phyloP scores from a whole-genome alignment of 805 yeast species.

The Metschnikowia lachancei region DNA sequence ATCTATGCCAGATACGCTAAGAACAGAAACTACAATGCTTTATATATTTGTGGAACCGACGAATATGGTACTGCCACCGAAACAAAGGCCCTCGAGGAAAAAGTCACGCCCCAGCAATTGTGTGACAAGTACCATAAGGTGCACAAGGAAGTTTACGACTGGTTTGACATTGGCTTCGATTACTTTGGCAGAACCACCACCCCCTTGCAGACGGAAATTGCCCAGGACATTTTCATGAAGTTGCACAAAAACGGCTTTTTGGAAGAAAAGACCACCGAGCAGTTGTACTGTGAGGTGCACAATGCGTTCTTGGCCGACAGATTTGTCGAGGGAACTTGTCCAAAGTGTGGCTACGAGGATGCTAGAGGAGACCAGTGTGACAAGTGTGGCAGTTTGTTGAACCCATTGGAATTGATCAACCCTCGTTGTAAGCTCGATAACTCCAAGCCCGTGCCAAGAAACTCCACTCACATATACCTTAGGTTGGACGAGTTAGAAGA shows the following conservation, averaged over 20 bases:
- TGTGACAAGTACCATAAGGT: conserved; percentile 88
- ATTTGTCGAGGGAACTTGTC: conserved; percentile 96
- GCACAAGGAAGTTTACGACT: conserved; percentile 87
- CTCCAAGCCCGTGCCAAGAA: conserved; percentile 73
- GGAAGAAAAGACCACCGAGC: conserved; percentile 85
- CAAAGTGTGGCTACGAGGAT: conserved; percentile 90
- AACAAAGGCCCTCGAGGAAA: conserved; percentile 94
- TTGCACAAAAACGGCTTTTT: conserved; percentile 72
- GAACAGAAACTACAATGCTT: conserved; percentile 80
- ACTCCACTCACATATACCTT: conserved; percentile 83
- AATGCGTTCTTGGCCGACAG: conserved; percentile 92
- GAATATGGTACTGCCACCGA: conserved; percentile 99
- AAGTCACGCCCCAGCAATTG: conserved; percentile 79
- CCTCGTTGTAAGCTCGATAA: conserved; percentile 95
- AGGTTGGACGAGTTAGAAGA: conserved; percentile 82
- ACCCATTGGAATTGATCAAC: conserved; percentile 88
- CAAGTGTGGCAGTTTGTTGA: conserved; percentile 83
- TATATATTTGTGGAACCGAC: conserved; percentile 94
- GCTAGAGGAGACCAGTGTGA: conserved; percentile 99
- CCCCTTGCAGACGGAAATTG: conserved; percentile 84
- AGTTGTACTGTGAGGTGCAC: conserved; percentile 87
- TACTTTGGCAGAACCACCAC: conserved; percentile 97
- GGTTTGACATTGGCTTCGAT: conserved; percentile 96
- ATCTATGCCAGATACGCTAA: conserved; percentile 87
- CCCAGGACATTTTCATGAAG: conserved; percentile 86